Evolutionary conservation across 768 basidiomycete genomes (phyloP), one percentile per base, ranked within the genome.

Genomic region (Russula sp.): DNA sequence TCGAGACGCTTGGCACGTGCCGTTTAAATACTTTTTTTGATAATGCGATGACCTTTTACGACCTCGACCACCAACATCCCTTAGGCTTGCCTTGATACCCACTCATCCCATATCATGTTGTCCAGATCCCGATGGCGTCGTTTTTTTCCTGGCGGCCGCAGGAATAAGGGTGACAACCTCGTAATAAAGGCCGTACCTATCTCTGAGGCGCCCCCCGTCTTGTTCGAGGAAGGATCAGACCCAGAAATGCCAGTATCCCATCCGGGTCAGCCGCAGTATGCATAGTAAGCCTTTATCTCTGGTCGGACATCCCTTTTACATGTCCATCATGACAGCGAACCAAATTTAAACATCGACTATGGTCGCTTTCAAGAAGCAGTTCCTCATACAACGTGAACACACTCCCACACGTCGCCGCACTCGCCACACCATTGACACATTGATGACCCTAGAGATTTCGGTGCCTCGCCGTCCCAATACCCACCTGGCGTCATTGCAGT

Each of bases 311-410:
- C 27, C 27, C 27, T 47, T 9, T 50, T 31, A 37, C 27, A 64
- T 53, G 20, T 48, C 13, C 14, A 31, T 59, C 27, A 48, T 42
- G 14, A 50, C 48, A 64, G 63, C 6, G 63, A 64, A 47, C 63
- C 63, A 34, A 64, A 64, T 37, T 22, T 64, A 40, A 60, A 56
- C 48, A 64, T 60, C 27, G 63, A 64, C 63, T 64, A 64, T 51
- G 63, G 63, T 32, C 63, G 63, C 40, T 64, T 64, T 55, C 63
- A 64, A 51, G 63, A 64, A 18, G 63, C 48, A 13, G 58, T 64
- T 8, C 8, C 59, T 44, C 53, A 60, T 44, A 42, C 53, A 55
- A 20, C 32, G 63, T 64, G 54, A 64, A 54, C 20, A 20, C 31
- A 40, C 31, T 40, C 32, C 10, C 13, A 39, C 35, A 37, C n/a